A percentile compares a stretch with the other conserved stretches of the same genome.
Conservation (phyloP, 108 stramenopile genomes). For the Skeletonema grethae region DNA sequence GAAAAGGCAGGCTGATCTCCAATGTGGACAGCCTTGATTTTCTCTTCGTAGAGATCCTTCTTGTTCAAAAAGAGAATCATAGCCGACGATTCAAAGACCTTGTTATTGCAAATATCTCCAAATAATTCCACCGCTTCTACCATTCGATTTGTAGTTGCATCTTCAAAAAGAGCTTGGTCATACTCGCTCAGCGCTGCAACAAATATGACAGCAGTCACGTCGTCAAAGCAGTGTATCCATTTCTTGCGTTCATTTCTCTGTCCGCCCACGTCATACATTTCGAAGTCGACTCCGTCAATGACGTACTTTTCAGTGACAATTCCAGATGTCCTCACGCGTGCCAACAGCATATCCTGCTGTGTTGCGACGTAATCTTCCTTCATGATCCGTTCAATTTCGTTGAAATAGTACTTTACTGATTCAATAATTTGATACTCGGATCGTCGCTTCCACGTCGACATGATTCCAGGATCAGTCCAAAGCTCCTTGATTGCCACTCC, state of each 20-base stretch:
- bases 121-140: conserved; percentile 94
- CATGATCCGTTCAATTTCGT: conserved; percentile 75
- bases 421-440: conserved; percentile 81
- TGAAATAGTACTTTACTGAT: conserved; percentile 79
- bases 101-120: conserved; percentile 94
- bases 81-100: conserved; percentile 87
- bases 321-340: conserved; percentile 96
- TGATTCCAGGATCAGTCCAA: conserved; percentile 64
- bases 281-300: conserved; percentile 91
- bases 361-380: conserved; percentile 74
- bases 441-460: conserved; percentile 74
- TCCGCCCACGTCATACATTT: conserved; percentile 96
- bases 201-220: conserved; percentile 99
- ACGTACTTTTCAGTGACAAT: conserved; percentile 89
- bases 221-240: conserved; percentile 95
- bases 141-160: conserved; percentile 94
- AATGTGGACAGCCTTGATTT: conserved; percentile 85
- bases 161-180: conserved; percentile 96
- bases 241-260: conserved; percentile 90
- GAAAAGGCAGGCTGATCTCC: conserved; percentile 73
- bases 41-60: conserved; percentile 97
- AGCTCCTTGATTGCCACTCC: conserved; percentile 62
- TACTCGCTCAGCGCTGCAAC: conserved; percentile 97
- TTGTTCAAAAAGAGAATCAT: conserved; percentile 98
- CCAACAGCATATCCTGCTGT: conserved; percentile 94